A percentile compares a stretch with the other conserved stretches of the same genome.
These are phyloP conservation scores for Stentor roeselii DNA, from an alignment of 73 alveolate species.

Conservation along the genomic window DNA sequence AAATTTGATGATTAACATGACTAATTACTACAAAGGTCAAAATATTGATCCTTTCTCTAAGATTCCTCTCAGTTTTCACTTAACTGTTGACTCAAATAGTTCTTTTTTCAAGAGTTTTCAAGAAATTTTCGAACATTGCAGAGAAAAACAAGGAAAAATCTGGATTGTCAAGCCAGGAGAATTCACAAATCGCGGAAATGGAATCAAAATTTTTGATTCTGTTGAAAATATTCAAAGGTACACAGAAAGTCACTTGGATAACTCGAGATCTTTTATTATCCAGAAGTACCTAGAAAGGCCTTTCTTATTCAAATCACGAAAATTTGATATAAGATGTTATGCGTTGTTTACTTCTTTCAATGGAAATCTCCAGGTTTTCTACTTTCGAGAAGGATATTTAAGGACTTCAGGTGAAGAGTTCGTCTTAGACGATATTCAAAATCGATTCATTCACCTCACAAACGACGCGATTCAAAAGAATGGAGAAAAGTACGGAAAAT, in stretches of 20 bases:
- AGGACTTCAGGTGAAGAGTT: conserved; percentile 67
- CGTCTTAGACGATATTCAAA: conserved; percentile 46
- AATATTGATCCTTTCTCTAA: not conserved
- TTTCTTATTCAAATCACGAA: conserved; percentile 44
- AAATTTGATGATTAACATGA: not conserved
- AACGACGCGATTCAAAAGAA: conserved; percentile 74
- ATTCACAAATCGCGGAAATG: conserved; percentile 20
- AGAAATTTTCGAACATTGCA: too few species aligned
- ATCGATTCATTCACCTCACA: conserved; percentile 69
- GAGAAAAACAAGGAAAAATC: not conserved
- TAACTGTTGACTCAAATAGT: not conserved
- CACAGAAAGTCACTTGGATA: conserved; percentile 7
- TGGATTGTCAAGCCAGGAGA: conserved; percentile 24
- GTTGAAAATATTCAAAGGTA: not conserved
- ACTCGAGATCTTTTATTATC: not conserved
- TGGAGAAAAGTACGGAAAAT: conserved; percentile 70
- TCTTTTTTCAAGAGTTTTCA: not conserved
- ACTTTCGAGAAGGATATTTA: conserved; percentile 66
- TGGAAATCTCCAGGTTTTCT: conserved; percentile 42
- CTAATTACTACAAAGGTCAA: not conserved
- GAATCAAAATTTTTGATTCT: not conserved
- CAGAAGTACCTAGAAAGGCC: conserved; percentile 61
- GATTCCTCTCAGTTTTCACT: not conserved
- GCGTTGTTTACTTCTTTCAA: conserved; percentile 46
- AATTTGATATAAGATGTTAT: conserved; percentile 73